Evolutionary conservation across 148 eudicot genomes (phyloP), one percentile per base, ranked within the genome.

Genomic region (Talinum fruticosum): DNA sequence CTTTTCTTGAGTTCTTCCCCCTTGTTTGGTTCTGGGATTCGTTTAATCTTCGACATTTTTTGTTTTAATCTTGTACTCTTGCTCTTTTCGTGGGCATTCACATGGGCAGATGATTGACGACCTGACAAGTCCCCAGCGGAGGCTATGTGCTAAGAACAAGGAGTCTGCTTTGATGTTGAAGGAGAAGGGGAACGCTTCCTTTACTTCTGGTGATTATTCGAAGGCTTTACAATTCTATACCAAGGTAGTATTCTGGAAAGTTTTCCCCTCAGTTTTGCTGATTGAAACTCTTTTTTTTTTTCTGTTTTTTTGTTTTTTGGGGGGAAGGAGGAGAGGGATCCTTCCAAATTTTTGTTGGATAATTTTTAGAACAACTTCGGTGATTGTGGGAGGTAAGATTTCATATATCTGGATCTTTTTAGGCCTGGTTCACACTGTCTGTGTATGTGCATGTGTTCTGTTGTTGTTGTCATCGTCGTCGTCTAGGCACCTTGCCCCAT

Each of bases 121-220:
- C 74, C 88, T 95, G 81, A 86, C 89, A 49, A 85, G 83, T 84
- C 81, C 87, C 54, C 85, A 92, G 76, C 57, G 75, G 79, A 83
- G 79, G 36, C 77, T 93, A 32, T 93, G 91, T 72, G 68, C 82
- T 51, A 95, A 95, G 91, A 84, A 86, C 79, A 83, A 83, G 80
- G 86, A 85, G 69, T 79, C 83, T 84, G 94, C 94, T 78, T 68
- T 90, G 82, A 92, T 90, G 74, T 80, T 85, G 28, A 93, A 93
- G 86, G 77, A 68, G 51, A 86, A 78, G 62, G 99, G 97, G 66
- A 95, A 95, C 77, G 80, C 82, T 45, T 83, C 87, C 83, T 93
- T 92, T 86, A 81, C 93, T 77, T 77, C 68, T 53, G 88, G 88
- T 53, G 87, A 89, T 77, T 92, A 91, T 71, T 73, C 82, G 0